Conservation (phyloP, 83 land plant genomes). For the Thuja plicata region DNA sequence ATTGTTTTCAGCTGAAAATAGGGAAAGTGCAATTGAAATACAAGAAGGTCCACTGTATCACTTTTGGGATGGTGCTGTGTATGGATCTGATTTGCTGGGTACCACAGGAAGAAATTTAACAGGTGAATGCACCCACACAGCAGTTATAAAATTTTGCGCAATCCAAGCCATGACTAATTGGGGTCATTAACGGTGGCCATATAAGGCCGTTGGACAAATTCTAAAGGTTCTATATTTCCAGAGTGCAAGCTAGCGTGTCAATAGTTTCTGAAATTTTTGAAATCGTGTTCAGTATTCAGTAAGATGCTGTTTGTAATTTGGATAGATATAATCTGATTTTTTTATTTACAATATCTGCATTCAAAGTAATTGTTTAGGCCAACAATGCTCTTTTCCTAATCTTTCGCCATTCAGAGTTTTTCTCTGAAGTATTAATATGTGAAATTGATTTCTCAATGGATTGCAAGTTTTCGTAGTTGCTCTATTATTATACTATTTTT, state of each 20-base stretch:
- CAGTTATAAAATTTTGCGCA: not conserved
- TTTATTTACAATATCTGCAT: not conserved
- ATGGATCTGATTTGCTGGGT: not conserved
- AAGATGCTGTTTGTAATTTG: not conserved
- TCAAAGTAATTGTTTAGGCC: not conserved
- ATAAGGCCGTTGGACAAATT: not conserved
- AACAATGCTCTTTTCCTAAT: not conserved
- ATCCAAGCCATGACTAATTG: not conserved
- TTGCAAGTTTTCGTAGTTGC: not conserved
- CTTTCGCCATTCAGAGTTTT: not conserved
- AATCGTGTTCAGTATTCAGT: not conserved
- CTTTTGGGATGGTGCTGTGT: not conserved
- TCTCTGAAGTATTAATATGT: not conserved
- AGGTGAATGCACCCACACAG: not conserved
- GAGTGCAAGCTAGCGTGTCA: not conserved
- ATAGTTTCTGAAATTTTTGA: not conserved
- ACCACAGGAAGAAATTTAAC: not conserved
- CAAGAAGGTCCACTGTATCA: not conserved
- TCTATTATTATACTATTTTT: not conserved
- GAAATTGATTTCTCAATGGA: not conserved
- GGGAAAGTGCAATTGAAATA: not conserved
- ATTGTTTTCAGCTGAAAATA: not conserved
- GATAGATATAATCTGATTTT: not conserved
- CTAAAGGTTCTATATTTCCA: not conserved
- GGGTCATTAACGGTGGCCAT: not conserved